These are phyloP conservation scores for Astragalus membranaceus DNA, from an alignment of 306 rosid species.

Conservation along the genomic window DNA sequence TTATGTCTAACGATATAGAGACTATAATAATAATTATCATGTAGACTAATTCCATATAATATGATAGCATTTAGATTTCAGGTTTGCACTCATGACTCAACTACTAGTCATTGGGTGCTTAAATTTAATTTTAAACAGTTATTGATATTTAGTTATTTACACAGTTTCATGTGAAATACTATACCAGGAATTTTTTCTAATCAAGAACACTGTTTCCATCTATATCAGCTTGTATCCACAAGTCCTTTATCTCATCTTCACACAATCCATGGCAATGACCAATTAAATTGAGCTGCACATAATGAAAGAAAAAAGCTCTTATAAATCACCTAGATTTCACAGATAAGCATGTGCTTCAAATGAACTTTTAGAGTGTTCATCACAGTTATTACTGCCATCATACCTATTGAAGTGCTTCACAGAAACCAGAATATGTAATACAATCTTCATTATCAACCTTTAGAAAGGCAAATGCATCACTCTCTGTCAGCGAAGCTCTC, in stretches of 20 bases:
- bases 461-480: conserved; percentile 64
- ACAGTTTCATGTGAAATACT: neutral
- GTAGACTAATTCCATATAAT: neutral
- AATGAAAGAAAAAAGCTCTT: neutral
- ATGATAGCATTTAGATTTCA: neutral
- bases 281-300: conserved; percentile 57
- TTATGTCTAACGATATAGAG: neutral
- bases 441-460: conserved; percentile 64
- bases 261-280: conserved; percentile 68
- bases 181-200: conserved; percentile 64
- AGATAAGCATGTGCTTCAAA: neutral
- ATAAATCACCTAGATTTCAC: neutral
- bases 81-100: neutral
- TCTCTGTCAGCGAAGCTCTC: conserved; percentile 56
- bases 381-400: neutral
- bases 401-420: conserved; percentile 72
- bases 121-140: neutral
- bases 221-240: conserved; percentile 65
- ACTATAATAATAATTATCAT: neutral
- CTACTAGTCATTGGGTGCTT: neutral
- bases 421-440: conserved; percentile 59
- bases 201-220: conserved; percentile 61
- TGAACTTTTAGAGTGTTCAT: neutral
- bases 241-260: conserved; percentile 57
- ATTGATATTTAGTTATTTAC: neutral